These are phyloP conservation scores for Ambrosiella beaveri DNA, from an alignment of 2,329 filamentous ascomycete species.

Conservation along the genomic window DNA sequence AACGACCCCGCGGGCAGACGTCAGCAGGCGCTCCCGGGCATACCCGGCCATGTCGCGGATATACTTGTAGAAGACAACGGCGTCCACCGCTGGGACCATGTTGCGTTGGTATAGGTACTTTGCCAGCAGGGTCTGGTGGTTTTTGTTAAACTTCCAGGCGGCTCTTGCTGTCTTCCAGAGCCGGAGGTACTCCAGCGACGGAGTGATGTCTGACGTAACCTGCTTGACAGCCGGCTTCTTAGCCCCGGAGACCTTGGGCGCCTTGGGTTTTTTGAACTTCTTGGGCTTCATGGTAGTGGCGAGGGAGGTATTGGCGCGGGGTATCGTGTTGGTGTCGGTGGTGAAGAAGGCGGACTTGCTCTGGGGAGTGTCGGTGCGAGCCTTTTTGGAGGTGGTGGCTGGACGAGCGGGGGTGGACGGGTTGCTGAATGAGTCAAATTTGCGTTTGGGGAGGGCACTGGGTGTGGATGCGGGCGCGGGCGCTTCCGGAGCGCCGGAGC, in stretches of 20 bases:
- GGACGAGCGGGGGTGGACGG: slow-evolving; percentile 4
- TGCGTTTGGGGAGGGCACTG: slow-evolving; percentile 22
- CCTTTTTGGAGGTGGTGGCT: slow-evolving; percentile 11
- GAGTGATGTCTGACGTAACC: slow-evolving; percentile 31
- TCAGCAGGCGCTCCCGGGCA: slow-evolving; percentile 49
- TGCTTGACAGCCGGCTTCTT: slow-evolving; percentile 22
- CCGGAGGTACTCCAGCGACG: slow-evolving; percentile 58
- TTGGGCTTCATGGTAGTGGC: slow-evolving; percentile 17
- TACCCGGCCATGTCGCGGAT: slow-evolving; percentile 62
- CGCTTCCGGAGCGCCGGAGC: slow-evolving; percentile 18
- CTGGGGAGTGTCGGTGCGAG: slow-evolving; percentile 15
- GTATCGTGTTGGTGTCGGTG: slow-evolving; percentile 23
- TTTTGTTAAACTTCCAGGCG: slow-evolving; percentile 94
- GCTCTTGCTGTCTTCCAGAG: slow-evolving; percentile 54
- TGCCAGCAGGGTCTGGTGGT: slow-evolving; percentile 68
- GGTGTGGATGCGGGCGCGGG: slow-evolving; percentile 10
- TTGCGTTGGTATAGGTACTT: slow-evolving; percentile 63
- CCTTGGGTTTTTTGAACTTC: slow-evolving; percentile 20
- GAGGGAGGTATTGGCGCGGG: slow-evolving; percentile 14
- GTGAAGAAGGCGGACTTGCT: slow-evolving; percentile 34
- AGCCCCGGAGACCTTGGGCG: slow-evolving; percentile 20
- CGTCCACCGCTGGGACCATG: slow-evolving; percentile 52
- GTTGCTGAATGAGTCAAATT: slow-evolving; percentile 15
- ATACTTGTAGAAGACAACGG: slow-evolving; percentile 56
- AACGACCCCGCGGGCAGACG: slow-evolving; percentile 46